Evolutionary conservation across 169 alveolate species (phyloP).

Genomic region (Plasmodium yoelii): DNA sequence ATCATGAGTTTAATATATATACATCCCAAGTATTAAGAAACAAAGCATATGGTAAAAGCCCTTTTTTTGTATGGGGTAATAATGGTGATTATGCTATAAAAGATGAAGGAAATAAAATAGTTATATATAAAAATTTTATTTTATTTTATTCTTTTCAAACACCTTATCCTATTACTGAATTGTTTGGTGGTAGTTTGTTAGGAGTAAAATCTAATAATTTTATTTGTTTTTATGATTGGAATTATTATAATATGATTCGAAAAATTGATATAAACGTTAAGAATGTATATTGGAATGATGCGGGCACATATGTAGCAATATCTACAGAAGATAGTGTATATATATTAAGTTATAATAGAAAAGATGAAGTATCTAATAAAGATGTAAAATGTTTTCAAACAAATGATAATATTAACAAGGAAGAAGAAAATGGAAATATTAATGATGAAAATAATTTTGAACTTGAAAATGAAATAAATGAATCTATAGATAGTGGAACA

Average conservation of each 20-base stretch:
- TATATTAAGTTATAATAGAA: slow-evolving; percentile 77
- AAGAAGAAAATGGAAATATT: slow-evolving; percentile 19
- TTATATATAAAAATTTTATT: slow-evolving; percentile 88
- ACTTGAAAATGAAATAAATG: slow-evolving; percentile 80
- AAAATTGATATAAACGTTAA: slow-evolving; percentile 68
- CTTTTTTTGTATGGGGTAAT: slow-evolving; percentile 94
- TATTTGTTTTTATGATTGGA: slow-evolving; percentile 97
- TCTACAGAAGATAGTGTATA: slow-evolving; percentile 79
- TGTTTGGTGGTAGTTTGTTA: slow-evolving; percentile 92
- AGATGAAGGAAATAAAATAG: slow-evolving; percentile 90
- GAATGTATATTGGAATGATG: slow-evolving; percentile 84
- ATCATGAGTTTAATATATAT: slow-evolving; percentile 97
- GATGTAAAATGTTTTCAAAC: neutral
- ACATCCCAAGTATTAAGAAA: slow-evolving; percentile 92
- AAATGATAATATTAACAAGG: neutral
- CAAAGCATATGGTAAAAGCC: slow-evolving; percentile 95
- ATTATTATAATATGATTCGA: slow-evolving; percentile 77
- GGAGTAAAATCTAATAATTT: slow-evolving; percentile 92
- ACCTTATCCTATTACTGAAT: slow-evolving; percentile 88
- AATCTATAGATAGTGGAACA: slow-evolving; percentile 86
- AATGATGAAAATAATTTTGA: slow-evolving; percentile 79
- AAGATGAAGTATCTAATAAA: neutral
- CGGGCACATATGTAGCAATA: slow-evolving; percentile 80
- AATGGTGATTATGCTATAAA: slow-evolving; percentile 96
- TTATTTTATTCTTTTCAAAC: slow-evolving; percentile 90